Conservation (phyloP, 441 rosid species). For the Eutrema salsugineum region DNA sequence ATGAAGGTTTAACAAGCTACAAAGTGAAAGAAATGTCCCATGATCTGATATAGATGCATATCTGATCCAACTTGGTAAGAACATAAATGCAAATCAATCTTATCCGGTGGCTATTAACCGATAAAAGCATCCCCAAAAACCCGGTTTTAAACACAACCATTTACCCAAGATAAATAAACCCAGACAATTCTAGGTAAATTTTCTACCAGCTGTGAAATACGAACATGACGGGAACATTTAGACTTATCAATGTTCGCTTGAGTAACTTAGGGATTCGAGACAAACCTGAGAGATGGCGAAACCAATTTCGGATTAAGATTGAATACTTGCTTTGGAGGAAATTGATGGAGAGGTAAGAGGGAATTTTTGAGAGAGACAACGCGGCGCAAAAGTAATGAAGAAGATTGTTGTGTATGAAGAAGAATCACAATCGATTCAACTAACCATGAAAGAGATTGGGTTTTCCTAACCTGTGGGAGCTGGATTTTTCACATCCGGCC, state of each 20-base stretch:
- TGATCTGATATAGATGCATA: background rate
- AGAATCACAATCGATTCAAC: background rate
- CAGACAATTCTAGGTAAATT: background rate
- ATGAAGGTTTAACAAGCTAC: background rate
- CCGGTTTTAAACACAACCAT: no score
- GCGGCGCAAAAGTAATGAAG: background rate
- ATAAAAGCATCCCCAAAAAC: background rate
- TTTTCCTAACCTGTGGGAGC: no score
- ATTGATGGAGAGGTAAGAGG: conserved; percentile 6
- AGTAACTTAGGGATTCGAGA: background rate
- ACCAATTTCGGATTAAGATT: background rate
- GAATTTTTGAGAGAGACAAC: background rate
- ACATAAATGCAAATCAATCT: conserved; percentile 10
- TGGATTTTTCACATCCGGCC: no score
- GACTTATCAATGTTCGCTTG: background rate
- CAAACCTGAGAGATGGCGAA: conserved; percentile 6
- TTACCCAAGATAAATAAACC: background rate
- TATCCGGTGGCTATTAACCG: background rate
- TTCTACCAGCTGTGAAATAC: background rate
- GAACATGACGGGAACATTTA: background rate
- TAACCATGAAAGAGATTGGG: background rate
- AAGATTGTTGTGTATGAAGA: background rate
- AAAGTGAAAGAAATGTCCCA: background rate
- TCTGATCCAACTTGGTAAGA: conserved; percentile 6
- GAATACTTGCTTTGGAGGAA: background rate